Conservation (phyloP, 768 basidiomycete species). For the Xerocomus potaroensis region DNA sequence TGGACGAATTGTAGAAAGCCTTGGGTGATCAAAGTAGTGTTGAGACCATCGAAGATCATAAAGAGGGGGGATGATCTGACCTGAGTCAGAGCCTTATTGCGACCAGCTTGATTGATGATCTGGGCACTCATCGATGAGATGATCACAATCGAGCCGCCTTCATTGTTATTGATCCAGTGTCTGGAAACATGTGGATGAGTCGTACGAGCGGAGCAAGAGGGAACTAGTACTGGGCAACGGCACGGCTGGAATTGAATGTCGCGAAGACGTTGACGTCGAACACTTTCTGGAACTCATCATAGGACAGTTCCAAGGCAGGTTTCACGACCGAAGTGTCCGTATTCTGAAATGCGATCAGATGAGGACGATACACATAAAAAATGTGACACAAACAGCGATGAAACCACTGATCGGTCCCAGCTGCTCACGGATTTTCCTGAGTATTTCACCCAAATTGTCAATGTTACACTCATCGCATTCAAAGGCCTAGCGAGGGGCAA, state of each 20-base stretch:
- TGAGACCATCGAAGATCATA: neutral
- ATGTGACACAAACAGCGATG: conserved; percentile 42
- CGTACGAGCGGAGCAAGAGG: fast-evolving
- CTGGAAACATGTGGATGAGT: conserved; percentile 23
- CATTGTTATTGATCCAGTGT: conserved; percentile 37
- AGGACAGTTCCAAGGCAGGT: conserved; percentile 51
- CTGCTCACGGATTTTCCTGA: conserved; percentile 44
- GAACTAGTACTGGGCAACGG: conserved; percentile 46
- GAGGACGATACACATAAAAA: neutral
- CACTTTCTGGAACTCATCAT: conserved; percentile 52
- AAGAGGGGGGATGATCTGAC: conserved; percentile 20
- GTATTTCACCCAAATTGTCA: conserved; percentile 38
- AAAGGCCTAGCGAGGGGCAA: conserved; percentile 42
- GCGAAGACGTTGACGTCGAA: conserved; percentile 61
- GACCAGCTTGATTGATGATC: conserved; percentile 51
- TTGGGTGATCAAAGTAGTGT: conserved; percentile 1
- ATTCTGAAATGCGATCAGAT: conserved; percentile 35
- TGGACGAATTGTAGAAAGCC: conserved; percentile 61
- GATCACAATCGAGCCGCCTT: conserved; percentile 55
- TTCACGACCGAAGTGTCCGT: conserved; percentile 62
- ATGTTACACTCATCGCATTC: conserved; percentile 56
- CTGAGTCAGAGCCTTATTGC: conserved; percentile 49
- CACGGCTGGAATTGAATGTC: conserved; percentile 62
- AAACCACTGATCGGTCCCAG: conserved; percentile 44
- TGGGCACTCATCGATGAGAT: conserved; percentile 65